Percentiles rank a stretch among this genome's conserved stretches.
Conservation (phyloP, 2,329 filamentous ascomycete genomes). For the Microdochium nivale region DNA sequence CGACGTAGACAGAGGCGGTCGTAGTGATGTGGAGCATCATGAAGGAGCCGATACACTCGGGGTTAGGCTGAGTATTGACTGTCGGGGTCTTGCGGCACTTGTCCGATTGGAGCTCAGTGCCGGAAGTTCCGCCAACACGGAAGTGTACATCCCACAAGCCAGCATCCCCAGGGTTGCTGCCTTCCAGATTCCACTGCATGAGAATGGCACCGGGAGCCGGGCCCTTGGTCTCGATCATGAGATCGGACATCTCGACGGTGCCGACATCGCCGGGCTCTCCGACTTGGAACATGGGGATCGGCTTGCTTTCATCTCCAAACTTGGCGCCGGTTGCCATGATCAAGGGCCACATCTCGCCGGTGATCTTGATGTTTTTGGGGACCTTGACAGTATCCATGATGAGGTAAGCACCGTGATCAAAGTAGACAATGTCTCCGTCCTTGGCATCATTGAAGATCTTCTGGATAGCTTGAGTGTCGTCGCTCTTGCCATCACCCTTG, state of each 20-base stretch:
- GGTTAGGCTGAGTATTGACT: conserved; percentile 49
- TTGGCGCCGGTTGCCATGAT: conserved; percentile 71
- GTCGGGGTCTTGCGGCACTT: conserved; percentile 71
- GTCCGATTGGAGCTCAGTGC: conserved; percentile 73
- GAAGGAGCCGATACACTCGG: conserved; percentile 67
- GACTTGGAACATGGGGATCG: conserved; percentile 77
- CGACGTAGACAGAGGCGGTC: conserved; percentile 65
- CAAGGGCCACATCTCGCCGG: conserved; percentile 84
- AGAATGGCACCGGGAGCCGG: conserved; percentile 80
- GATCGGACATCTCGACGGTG: conserved; percentile 76
- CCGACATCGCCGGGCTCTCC: conserved; percentile 71
- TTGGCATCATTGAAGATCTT: conserved; percentile 61
- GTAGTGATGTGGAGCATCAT: conserved; percentile 57
- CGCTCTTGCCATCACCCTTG: conserved; percentile 77
- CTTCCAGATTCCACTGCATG: conserved; percentile 83
- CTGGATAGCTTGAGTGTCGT: conserved; percentile 83
- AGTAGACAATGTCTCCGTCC: conserved; percentile 59
- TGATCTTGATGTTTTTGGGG: conserved; percentile 75
- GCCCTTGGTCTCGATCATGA: conserved; percentile 78
- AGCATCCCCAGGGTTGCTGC: conserved; percentile 55
- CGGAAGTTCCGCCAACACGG: conserved; percentile 79
- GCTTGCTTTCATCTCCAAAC: conserved; percentile 69
- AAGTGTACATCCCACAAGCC: conserved; percentile 96
- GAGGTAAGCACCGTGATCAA: conserved; percentile 67
- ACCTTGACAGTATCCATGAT: conserved; percentile 62